These are phyloP conservation scores for Danielozyma ontarioensis DNA, from an alignment of 805 yeast species.

Conservation along the genomic window DNA sequence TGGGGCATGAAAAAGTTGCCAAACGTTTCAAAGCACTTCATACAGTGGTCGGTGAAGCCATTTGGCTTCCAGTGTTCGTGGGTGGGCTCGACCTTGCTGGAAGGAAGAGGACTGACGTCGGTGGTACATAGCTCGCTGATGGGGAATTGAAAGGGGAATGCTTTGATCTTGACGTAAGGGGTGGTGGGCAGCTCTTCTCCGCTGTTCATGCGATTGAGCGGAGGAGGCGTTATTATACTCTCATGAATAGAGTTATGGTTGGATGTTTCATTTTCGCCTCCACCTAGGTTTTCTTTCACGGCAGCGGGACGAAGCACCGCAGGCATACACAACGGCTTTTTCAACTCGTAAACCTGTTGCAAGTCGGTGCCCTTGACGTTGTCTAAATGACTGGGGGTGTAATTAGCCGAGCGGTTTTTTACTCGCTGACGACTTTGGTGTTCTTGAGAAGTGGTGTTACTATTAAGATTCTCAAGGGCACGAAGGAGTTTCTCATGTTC, in stretches of 20 bases:
- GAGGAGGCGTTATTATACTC: neutral
- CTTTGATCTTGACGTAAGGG: constrained; percentile 4
- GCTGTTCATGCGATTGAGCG: neutral
- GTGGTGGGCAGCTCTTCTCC: constrained; percentile 5
- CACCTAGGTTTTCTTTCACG: no score
- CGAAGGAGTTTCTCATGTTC: constrained; percentile 8
- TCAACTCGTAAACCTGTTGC: constrained; percentile 10
- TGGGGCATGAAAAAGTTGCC: constrained; percentile 23
- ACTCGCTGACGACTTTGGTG: constrained; percentile 2
- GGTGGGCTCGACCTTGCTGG: constrained; percentile 36
- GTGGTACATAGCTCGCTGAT: constrained; percentile 13
- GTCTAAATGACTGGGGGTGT: constrained; percentile 2
- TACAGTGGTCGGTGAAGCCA: constrained; percentile 34
- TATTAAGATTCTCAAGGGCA: constrained; percentile 10
- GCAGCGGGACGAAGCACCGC: constrained; percentile 13
- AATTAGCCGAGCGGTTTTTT: constrained; percentile 1
- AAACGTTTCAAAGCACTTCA: constrained; percentile 34
- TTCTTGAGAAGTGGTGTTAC: constrained; percentile 7
- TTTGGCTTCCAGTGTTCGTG: constrained; percentile 52
- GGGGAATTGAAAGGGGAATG: constrained; percentile 9
- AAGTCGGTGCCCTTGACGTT: constrained; percentile 2
- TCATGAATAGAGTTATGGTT: neutral
- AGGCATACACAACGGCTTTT: constrained; percentile 14
- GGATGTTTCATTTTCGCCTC: no score
- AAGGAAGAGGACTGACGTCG: constrained; percentile 10